Conservation (phyloP, 2,329 filamentous ascomycete species). For the Fusarium odoratissimum region DNA sequence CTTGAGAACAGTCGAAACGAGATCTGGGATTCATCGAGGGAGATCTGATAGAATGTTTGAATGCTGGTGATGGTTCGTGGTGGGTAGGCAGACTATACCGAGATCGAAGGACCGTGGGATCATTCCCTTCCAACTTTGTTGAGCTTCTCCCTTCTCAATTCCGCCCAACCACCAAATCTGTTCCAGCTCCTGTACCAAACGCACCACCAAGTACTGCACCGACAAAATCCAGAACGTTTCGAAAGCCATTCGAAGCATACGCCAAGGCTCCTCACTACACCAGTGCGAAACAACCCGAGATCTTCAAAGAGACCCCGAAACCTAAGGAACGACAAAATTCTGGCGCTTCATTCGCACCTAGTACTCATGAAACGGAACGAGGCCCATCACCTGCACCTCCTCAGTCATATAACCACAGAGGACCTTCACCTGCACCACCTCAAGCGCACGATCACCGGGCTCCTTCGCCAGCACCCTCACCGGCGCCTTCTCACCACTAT, state of each 20-base stretch:
- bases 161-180: constrained; percentile 75
- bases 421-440: constrained; percentile 19
- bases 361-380: constrained; percentile 40
- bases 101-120: constrained; percentile 88
- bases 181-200: constrained; percentile 67
- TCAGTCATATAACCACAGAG: constrained; percentile 34
- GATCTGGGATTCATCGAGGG: constrained; percentile 98
- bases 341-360: constrained; percentile 50
- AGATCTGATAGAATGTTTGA: constrained; percentile 97
- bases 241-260: constrained; percentile 76
- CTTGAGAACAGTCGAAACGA: constrained; percentile 75
- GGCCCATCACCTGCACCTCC: constrained; percentile 42
- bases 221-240: constrained; percentile 71
- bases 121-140: constrained; percentile 98
- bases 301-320: constrained; percentile 60
- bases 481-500: constrained; percentile 48
- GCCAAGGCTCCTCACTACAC: constrained; percentile 74
- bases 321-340: constrained; percentile 57
- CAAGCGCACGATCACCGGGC: constrained; percentile 34
- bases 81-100: constrained; percentile 94
- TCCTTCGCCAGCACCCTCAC: constrained; percentile 51
- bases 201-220: constrained; percentile 65
- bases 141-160: constrained; percentile 88
- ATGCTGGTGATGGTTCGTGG: constrained; percentile 97
- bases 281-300: constrained; percentile 69